Base-by-base conservation (phyloP, 2,329 filamentous ascomycete genomes). In the Alternaria brassicae region DNA sequence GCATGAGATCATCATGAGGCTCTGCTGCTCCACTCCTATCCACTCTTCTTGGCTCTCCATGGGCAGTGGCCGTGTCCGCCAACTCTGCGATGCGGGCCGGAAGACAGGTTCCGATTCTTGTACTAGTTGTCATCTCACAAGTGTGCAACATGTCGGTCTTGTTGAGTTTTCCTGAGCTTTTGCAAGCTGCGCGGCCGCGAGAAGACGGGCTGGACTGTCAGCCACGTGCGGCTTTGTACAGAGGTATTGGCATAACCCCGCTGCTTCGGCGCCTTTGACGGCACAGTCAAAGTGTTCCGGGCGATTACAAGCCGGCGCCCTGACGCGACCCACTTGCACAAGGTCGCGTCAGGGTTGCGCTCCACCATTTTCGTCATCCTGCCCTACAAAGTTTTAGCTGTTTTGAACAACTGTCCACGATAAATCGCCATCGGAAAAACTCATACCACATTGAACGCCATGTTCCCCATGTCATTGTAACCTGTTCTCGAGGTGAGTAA, bases 401-500 rank as follows among this genome's bases (percentile, higher is more conserved):
- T 36, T 36, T 15, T 36, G 7, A n/a, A 36, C 32, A 36, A n/a
- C 15, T n/a, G 25, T 27, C 25, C 25, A n/a, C n/a, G n/a, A n/a
- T n/a, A 34, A 13, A 13, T 34, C 30, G 30, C 30, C 30, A 34
- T 34, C 49, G 58, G 56, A 63, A 65, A 63, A 65, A 60, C 59
- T 56, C 12, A 34, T 9, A 8, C 23, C 34, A 8, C 39, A 23
- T 13, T 42, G 53, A 62, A 62, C 58, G 54, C 58, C 53, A 64
- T 56, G 62, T 58, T 65, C 58, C 17, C 37, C 50, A 63, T 67
- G 60, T 61, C 52, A 51, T 63, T 48, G 37, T 67, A 61, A 55
- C 12, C 12, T 19, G 21, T 58, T 59, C 37, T 47, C 57, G 60
- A 65, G 64, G 64, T 67, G 53, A 40, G 45, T 28, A 54, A 15